phyloP scores from a whole-genome alignment of 257 asterid species.

The Ophiorrhiza pumila region DNA sequence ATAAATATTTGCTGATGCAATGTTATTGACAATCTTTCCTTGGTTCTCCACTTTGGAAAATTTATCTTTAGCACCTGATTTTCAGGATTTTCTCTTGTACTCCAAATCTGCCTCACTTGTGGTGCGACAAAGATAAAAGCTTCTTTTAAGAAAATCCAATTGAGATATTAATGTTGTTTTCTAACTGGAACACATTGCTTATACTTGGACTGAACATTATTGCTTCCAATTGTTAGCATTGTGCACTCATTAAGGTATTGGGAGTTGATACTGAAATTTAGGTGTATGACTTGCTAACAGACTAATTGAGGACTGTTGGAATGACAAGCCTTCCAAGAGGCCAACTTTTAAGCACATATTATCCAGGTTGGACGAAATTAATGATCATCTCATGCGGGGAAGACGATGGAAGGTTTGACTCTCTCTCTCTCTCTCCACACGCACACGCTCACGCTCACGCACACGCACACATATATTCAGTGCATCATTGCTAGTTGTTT shows the following conservation, averaged over 20 bases:
- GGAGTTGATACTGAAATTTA: slow-evolving; percentile 4
- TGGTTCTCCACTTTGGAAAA: not conserved
- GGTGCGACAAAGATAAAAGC: not conserved
- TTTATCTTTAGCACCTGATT: not conserved
- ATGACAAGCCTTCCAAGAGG: slow-evolving; percentile 50
- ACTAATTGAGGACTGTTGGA: slow-evolving; percentile 72
- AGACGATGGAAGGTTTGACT: slow-evolving; percentile 67
- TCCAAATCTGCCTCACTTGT: not conserved
- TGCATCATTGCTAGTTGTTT: not conserved
- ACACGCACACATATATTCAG: no score
- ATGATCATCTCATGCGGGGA: slow-evolving; percentile 37
- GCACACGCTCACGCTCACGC: no score
- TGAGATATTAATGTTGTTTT: not conserved
- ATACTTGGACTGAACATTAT: not conserved
- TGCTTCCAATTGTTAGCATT: not conserved
- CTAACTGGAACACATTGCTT: not conserved
- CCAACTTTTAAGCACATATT: slow-evolving; percentile 63
- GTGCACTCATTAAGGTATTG: not conserved
- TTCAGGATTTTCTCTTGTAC: not conserved
- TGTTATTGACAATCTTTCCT: not conserved
- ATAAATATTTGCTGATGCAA: not conserved
- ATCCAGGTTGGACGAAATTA: slow-evolving; percentile 50
- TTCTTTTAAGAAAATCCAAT: not conserved
- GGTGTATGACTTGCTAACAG: slow-evolving; percentile 38
- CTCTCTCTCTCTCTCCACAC: not conserved